Evolutionary conservation across 495 filamentous ascomycete species (phyloP), one percentile per base, ranked within the genome.

Genomic region (Podospora appendiculata): DNA sequence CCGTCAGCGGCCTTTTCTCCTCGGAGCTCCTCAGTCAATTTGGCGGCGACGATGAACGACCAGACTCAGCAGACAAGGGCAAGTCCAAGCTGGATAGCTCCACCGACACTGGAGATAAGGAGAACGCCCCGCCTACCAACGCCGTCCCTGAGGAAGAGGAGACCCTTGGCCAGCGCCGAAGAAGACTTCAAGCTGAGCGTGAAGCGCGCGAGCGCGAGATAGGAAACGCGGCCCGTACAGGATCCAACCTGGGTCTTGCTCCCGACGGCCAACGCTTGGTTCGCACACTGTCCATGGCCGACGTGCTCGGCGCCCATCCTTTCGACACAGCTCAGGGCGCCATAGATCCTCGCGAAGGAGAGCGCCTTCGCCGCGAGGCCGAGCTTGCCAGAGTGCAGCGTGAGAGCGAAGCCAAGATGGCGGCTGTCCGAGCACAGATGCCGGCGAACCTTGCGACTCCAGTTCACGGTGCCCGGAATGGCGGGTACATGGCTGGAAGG

Each of bases 101-200:
- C 11, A 42, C 32, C 32, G 34, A 12, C 13, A 36, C 14, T 16
- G 54, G 52, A 40, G 32, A 50, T 45, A 63, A 65, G 42, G 53
- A 49, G 47, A 70, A 61, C 46, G 59, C 62, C 6, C 59, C 64
- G 12, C 65, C 62, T 2, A 11, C 10, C 6, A 17, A 7, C 14
- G 49, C 41, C 18, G 56, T 65, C 1, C 65, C 72, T 6, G 86
- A 85, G 52, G 77, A 79, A 49, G 88, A 95, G 55, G 92, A 98
- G 64, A 95, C 91, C 0, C 79, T 98, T 3, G 93, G 84, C 11
- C 89, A 97, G 62, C 83, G 92, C 8, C 84, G 90, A 4, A 81
- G 76, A 52, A 82, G 93, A 12, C 77, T 98, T 1, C 87, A 90
- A 65, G 82, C 79, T 42, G 87, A 92, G 68, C 76, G 76, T 10